phyloP scores from a whole-genome alignment of 345 rosid genomes.

The Linum usitatissimum region DNA sequence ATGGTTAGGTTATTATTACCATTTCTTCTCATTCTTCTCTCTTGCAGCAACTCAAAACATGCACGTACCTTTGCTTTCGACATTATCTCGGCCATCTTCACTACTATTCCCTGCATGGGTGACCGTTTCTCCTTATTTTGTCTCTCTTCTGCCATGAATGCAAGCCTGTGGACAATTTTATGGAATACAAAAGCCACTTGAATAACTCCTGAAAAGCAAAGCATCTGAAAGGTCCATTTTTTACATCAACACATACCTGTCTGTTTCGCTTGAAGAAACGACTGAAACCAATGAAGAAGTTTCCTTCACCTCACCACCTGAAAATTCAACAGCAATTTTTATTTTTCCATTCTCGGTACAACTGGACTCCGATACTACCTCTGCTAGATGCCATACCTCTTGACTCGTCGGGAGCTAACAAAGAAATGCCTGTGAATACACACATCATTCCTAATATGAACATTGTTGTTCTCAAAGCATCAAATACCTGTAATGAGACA shows the following conservation, averaged over 20 bases:
- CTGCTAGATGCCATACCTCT: slow-evolving; percentile 33
- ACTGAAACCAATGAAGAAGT: slow-evolving; percentile 38
- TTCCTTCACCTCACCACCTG: slow-evolving; percentile 73
- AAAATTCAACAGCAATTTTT: slow-evolving; percentile 12
- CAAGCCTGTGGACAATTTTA: slow-evolving; percentile 33
- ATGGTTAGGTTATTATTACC: neutral
- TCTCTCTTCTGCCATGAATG: slow-evolving; percentile 36
- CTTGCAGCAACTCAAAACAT: neutral
- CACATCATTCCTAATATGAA: slow-evolving; percentile 81
- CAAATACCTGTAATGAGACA: slow-evolving; percentile 52
- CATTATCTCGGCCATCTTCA: slow-evolving; percentile 42
- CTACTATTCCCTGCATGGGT: slow-evolving; percentile 38
- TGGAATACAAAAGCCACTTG: neutral
- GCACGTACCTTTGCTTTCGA: slow-evolving; percentile 65
- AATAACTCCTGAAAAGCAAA: neutral
- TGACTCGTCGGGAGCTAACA: slow-evolving; percentile 91
- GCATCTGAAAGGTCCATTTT: neutral
- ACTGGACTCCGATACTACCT: neutral
- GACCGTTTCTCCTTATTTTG: slow-evolving; percentile 60
- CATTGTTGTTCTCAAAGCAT: slow-evolving; percentile 84
- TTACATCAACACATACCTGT: slow-evolving; percentile 38
- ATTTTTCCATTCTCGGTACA: neutral
- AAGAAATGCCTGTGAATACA: slow-evolving; percentile 79
- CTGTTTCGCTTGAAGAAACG: slow-evolving; percentile 53
- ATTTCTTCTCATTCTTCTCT: neutral